A percentile compares a stretch with the other conserved stretches of the same genome.
These are phyloP conservation scores for Cryptococcus sp. DNA, from an alignment of 1,284 basidiomycete species.

Conservation along the genomic window DNA sequence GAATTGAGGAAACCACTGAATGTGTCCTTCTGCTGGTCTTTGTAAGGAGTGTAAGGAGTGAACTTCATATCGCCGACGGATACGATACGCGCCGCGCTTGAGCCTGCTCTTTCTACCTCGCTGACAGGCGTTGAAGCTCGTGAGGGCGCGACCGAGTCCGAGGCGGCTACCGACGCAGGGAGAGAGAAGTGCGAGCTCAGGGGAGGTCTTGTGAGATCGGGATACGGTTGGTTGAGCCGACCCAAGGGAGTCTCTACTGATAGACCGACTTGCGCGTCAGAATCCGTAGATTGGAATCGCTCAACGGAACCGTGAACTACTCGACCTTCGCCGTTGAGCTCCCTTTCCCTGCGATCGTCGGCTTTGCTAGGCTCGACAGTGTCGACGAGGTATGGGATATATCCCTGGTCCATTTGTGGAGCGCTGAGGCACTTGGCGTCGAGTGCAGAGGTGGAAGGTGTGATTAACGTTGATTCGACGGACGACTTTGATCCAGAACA, in stretches of 20 bases:
- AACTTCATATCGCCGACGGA: no score
- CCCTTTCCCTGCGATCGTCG: neutral
- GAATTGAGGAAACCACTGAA: neutral
- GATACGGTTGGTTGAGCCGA: neutral
- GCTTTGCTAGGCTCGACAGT: neutral
- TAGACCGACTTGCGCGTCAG: no score
- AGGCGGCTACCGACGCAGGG: neutral
- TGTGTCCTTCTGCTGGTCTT: no score
- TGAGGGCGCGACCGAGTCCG: neutral
- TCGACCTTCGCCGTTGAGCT: no score
- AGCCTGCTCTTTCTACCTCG: neutral
- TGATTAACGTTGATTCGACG: slow-evolving; percentile 20
- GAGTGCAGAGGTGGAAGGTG: slow-evolving; percentile 15
- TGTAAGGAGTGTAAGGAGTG: no score
- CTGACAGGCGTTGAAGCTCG: neutral
- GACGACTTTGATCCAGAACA: slow-evolving; percentile 16
- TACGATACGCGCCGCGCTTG: neutral
- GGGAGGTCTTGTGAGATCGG: neutral
- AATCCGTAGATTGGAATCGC: neutral
- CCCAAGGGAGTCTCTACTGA: no score
- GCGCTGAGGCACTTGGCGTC: neutral
- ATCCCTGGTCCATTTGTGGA: neutral
- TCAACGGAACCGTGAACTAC: neutral
- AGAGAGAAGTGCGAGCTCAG: neutral
- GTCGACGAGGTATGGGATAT: neutral